Percentiles rank a stretch among this genome's conserved stretches.
Evolutionary conservation across 2,329 filamentous ascomycete genomes (phyloP).

Genomic region (Diaporthe velutina): DNA sequence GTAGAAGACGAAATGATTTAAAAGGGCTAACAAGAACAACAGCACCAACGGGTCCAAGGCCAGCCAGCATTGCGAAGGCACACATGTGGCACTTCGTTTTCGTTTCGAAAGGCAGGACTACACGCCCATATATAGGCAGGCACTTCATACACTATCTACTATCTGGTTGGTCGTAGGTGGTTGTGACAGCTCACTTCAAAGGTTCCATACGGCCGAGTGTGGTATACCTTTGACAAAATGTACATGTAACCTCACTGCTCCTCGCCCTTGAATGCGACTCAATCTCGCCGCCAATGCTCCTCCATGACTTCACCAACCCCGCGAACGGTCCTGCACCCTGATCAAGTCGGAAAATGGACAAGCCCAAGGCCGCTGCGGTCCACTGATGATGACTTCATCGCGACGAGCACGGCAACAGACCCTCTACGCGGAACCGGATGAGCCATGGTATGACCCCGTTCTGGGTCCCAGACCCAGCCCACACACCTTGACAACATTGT

Average conservation of each 20-base stretch:
- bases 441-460: neutral
- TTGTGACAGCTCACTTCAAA: neutral
- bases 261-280: constrained; percentile 20
- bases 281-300: neutral
- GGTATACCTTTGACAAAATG: constrained; percentile 10
- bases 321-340: neutral
- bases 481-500: neutral
- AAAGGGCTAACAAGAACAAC: neutral
- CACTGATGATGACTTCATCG: constrained; percentile 7
- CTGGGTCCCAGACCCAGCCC: neutral
- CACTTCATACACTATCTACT: neutral
- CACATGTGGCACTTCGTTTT: neutral
- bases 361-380: neutral
- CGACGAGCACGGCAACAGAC: neutral
- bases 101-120: neutral
- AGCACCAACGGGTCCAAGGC: neutral
- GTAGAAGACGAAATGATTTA: too few species aligned
- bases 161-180: neutral
- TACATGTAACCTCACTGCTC: neutral
- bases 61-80: neutral
- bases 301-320: constrained; percentile 14
- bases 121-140: neutral
- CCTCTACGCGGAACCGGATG: neutral
- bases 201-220: neutral
- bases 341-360: neutral